Evolutionary conservation across 805 yeast species (phyloP), one percentile per base, ranked within the genome.

Genomic region (Cephaloascus fragrans): DNA sequence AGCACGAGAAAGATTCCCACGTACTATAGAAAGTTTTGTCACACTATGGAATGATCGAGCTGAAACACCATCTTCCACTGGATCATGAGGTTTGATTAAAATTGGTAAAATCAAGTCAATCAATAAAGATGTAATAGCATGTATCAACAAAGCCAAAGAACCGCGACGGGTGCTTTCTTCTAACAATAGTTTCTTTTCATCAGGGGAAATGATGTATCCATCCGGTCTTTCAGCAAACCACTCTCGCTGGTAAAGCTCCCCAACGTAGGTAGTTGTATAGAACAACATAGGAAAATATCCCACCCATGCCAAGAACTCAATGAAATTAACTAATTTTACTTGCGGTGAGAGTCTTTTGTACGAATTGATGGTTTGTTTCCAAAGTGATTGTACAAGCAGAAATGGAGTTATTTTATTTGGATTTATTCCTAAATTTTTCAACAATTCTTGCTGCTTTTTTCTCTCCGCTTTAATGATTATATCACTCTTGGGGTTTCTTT

Each of bases 201-300:
- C 55, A 23, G 67, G 69, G 5, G 26, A 14, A 6, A 34, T 14
- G 15, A 61, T 51, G 18, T 52, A 51, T 3, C 75, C 62, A 12
- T 48, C 42, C 6, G 33, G 33, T 14, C n/a, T 31, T n/a, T 6
- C 8, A 14, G 8, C 33, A 34, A 50, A 54, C 26, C 51, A 45
- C 41, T 72, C 72, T 34, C 52, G 59, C 26, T 63, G 56, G 54
- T 73, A 76, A 14, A 78, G 55, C 42, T 74, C 82, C 0, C 81
- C 81, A 15, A 78, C 82, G 52, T 76, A 78, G 0, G 82, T 75
- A 2, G 83, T 73, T 3, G 82, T 76, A 48, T 77, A 78, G 44
- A 77, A 78, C 20, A 78, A 50, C 71, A 78, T 68, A 2, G 81
- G 80, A 56, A 78, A 78, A 58, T 80, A 78, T 1, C 82, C 82